phyloP scores from a whole-genome alignment of 2,329 filamentous ascomycete genomes.

The Colletotrichum eleusines region DNA sequence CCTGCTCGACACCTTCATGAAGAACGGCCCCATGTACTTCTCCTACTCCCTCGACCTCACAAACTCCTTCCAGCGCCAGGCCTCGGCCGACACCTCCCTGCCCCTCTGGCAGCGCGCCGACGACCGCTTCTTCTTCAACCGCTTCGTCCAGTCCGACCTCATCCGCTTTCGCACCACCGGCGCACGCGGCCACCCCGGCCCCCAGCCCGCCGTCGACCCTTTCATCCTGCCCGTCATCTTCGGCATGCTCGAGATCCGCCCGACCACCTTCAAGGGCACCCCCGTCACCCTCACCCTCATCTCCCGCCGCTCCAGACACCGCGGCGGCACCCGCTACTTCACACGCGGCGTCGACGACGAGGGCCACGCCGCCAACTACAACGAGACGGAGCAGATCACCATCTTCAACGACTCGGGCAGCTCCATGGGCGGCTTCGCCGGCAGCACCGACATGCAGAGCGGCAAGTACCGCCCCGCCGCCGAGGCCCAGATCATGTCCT shows the following conservation, averaged over 20 bases:
- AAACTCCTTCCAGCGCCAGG: slow-evolving; percentile 95
- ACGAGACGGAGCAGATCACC: slow-evolving; percentile 95
- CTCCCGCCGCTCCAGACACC: slow-evolving; percentile 87
- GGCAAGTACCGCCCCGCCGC: slow-evolving; percentile 71
- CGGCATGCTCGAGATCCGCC: slow-evolving; percentile 92
- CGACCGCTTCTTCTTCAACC: slow-evolving; percentile 99
- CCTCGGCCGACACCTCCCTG: slow-evolving; percentile 75
- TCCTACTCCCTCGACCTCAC: slow-evolving; percentile 98
- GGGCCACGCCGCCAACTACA: slow-evolving; percentile 98
- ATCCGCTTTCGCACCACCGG: slow-evolving; percentile 84
- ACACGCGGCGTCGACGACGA: slow-evolving; percentile 93
- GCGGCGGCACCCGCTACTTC: slow-evolving; percentile 94
- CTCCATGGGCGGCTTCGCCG: slow-evolving; percentile 83
- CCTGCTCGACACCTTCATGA: slow-evolving; percentile 84
- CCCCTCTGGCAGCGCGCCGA: slow-evolving; percentile 94
- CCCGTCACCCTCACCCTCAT: slow-evolving; percentile 88
- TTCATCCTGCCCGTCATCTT: slow-evolving; percentile 97
- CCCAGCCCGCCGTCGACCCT: slow-evolving; percentile 84
- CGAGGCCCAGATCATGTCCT: slow-evolving; percentile 91
- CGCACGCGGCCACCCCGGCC: slow-evolving; percentile 72
- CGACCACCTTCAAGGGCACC: slow-evolving; percentile 86
- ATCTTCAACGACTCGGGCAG: slow-evolving; percentile 85
- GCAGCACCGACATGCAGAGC: slow-evolving; percentile 80
- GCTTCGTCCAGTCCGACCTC: slow-evolving; percentile 89
- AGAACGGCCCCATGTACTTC: slow-evolving; percentile 93